Evolutionary conservation across 768 basidiomycete species (phyloP).

Genomic region (Hypholoma sublateritium): DNA sequence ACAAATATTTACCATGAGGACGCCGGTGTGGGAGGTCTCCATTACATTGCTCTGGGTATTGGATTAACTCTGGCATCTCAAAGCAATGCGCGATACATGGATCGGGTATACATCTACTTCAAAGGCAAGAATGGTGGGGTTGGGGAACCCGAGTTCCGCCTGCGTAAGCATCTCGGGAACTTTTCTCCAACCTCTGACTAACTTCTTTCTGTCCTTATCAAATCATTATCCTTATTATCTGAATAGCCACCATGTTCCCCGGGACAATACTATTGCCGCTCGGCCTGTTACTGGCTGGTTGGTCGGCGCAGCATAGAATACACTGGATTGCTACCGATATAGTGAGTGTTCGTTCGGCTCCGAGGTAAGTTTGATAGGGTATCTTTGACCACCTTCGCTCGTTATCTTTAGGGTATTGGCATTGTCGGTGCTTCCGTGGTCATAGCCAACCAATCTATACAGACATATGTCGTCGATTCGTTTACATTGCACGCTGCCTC

Average conservation of each 20-base stretch:
- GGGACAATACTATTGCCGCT: slow-evolving; percentile 61
- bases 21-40: slow-evolving; percentile 59
- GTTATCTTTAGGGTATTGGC: slow-evolving; percentile 46
- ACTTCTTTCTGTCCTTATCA: background rate
- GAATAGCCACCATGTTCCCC: slow-evolving; percentile 57
- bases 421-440: slow-evolving; percentile 58
- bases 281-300: slow-evolving; percentile 70
- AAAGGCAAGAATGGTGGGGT: slow-evolving; percentile 48
- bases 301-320: slow-evolving; percentile 55
- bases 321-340: slow-evolving; percentile 76
- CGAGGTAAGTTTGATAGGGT: background rate
- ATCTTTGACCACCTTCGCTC: background rate
- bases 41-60: slow-evolving; percentile 72
- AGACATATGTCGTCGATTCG: slow-evolving; percentile 66
- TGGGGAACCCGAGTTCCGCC: slow-evolving; percentile 49
- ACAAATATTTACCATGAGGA: slow-evolving; percentile 50
- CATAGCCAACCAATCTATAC: slow-evolving; percentile 58
- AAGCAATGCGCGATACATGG: slow-evolving; percentile 55
- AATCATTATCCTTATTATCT: background rate
- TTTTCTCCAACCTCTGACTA: slow-evolving; percentile 2
- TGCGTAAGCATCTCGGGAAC: slow-evolving; percentile 32
- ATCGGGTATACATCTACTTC: slow-evolving; percentile 50
- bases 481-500: slow-evolving; percentile 71
- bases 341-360: slow-evolving; percentile 33
- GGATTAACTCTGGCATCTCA: slow-evolving; percentile 56